Conservation (phyloP, 2,329 filamentous ascomycete genomes). For the Cladosporium sphaerospermum region DNA sequence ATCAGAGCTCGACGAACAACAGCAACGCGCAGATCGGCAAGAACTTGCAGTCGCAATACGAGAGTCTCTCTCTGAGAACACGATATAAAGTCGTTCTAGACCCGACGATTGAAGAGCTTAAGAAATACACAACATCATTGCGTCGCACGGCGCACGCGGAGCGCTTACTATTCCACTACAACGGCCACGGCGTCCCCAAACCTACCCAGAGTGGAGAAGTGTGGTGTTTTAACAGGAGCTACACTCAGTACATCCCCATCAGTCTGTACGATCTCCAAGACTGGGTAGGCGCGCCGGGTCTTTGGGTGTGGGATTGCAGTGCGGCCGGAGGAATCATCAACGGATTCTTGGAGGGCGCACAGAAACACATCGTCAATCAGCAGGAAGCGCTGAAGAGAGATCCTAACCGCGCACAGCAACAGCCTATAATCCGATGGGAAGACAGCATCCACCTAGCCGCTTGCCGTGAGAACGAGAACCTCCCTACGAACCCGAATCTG, state of each 20-base stretch:
- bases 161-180: conserved; percentile 95
- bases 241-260: conserved; percentile 97
- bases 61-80: conserved; percentile 89
- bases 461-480: conserved; percentile 81
- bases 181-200: conserved; percentile 93
- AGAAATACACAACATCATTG: conserved; percentile 88
- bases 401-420: conserved; percentile 39
- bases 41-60: conserved; percentile 91
- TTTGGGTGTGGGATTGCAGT: conserved; percentile 97
- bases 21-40: conserved; percentile 84
- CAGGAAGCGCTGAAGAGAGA: conserved; percentile 69
- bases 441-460: conserved; percentile 91
- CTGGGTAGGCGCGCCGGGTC: conserved; percentile 90
- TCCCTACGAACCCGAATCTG: conserved; percentile 88
- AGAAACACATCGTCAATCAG: conserved; percentile 91
- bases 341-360: conserved; percentile 89
- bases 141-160: conserved; percentile 93
- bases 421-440: conserved; percentile 55
- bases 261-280: conserved; percentile 91
- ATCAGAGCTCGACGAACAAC: conserved; percentile 25
- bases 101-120: conserved; percentile 93
- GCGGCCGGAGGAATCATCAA: conserved; percentile 91
- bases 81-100: conserved; percentile 96
- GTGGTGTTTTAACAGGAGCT: conserved; percentile 99
- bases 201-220: conserved; percentile 94